Evolutionary conservation across 2,329 filamentous ascomycete genomes (phyloP).

Genomic region (Microcyclospora pomicola): DNA sequence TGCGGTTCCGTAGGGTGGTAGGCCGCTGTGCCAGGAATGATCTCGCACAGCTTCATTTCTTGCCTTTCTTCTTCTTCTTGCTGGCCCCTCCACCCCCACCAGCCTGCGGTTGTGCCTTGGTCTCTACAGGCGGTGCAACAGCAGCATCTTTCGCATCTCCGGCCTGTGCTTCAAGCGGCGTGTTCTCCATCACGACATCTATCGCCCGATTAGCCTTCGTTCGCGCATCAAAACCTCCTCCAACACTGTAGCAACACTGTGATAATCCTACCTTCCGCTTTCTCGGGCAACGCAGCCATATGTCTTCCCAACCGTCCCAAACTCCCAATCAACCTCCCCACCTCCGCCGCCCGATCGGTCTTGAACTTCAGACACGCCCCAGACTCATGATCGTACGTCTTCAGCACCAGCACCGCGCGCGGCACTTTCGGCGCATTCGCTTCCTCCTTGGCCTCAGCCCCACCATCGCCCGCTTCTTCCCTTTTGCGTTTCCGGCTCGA

Average conservation of each 20-base stretch:
- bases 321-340: constrained; percentile 64
- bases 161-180: constrained; percentile 7
- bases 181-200: constrained; percentile 23
- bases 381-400: constrained; percentile 73
- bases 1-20: no score
- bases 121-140: constrained; percentile 5
- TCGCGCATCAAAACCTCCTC: no score
- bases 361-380: constrained; percentile 81
- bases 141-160: constrained; percentile 7
- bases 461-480: constrained; percentile 8
- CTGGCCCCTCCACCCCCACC: constrained; percentile 22
- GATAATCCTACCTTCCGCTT: constrained; percentile 22
- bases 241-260: not conserved
- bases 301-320: constrained; percentile 61
- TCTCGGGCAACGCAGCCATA: constrained; percentile 38
- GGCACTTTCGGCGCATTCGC: constrained; percentile 33
- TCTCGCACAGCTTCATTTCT: constrained; percentile 26
- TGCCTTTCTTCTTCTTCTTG: constrained; percentile 39
- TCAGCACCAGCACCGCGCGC: constrained; percentile 62
- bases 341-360: constrained; percentile 82
- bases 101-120: constrained; percentile 7
- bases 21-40: no score
- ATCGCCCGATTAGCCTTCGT: not conserved
- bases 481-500: constrained; percentile 14
- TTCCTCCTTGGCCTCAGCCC: constrained; percentile 16